Conservation (phyloP, 371 early-diverging fungal species). For the Neoconidiobolus thromboides region DNA sequence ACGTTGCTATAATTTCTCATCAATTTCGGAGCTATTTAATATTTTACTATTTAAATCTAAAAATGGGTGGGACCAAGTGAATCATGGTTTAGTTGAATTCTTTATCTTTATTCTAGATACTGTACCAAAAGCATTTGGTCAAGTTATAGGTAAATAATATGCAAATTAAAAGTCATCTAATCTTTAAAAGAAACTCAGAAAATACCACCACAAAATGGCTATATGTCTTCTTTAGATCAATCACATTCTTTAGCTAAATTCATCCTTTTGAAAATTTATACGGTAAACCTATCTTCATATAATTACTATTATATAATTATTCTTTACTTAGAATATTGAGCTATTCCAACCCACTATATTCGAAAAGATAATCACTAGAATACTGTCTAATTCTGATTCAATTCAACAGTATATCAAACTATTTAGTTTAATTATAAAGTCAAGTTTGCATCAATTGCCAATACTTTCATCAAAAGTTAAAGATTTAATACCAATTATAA, state of each 20-base stretch:
- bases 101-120: constrained; percentile 3
- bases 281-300: background rate
- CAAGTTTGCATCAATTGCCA: constrained; percentile 1
- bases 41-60: background rate
- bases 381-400: constrained; percentile 2
- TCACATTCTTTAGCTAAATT: background rate
- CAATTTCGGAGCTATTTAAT: background rate
- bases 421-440: background rate
- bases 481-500: background rate
- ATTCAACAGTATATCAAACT: constrained; percentile 1
- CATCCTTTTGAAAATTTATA: background rate
- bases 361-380: background rate
- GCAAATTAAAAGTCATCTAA: background rate
- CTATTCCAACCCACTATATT: background rate
- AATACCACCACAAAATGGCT: background rate
- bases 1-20: background rate
- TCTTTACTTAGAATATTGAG: too few relatives aligned
- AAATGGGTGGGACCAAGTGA: constrained; percentile 1
- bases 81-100: constrained; percentile 2
- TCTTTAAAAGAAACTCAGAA: background rate
- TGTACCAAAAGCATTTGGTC: background rate
- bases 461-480: constrained; percentile 2
- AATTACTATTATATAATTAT: background rate
- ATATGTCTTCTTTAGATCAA: background rate
- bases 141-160: background rate